phyloP scores from a whole-genome alignment of 306 rosid species.

The Fragaria nilgerrensis region DNA sequence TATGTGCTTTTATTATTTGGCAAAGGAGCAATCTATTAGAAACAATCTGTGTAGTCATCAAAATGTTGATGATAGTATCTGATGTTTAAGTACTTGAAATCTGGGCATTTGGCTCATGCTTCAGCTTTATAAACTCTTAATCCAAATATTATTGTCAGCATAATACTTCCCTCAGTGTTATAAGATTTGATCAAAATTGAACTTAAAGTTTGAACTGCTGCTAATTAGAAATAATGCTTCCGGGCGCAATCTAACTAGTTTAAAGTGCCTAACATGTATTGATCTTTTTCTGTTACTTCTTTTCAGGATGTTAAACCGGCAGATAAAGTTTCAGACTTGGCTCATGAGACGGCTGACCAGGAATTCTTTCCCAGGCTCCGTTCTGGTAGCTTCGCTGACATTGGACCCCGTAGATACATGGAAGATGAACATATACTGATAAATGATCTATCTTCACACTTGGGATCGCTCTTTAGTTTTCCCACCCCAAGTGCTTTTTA shows the following conservation, averaged over 20 bases:
- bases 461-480: slow-evolving; percentile 63
- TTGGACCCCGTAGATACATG: slow-evolving; percentile 92
- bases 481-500: slow-evolving; percentile 92
- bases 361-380: slow-evolving; percentile 70
- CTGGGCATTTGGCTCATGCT: not conserved
- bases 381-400: slow-evolving; percentile 91
- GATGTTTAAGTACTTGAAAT: not conserved
- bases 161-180: not conserved
- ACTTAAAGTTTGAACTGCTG: not conserved
- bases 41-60: not conserved
- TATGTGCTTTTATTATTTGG: not conserved
- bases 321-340: slow-evolving; percentile 46
- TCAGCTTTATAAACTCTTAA: not conserved
- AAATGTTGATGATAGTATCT: not conserved
- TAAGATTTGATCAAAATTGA: not conserved
- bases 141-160: not conserved
- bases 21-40: not conserved
- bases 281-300: slow-evolving; percentile 16
- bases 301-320: slow-evolving; percentile 49
- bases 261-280: not conserved
- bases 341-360: slow-evolving; percentile 37
- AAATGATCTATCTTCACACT: slow-evolving; percentile 71
- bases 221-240: not conserved
- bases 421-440: slow-evolving; percentile 96
- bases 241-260: not conserved